Evolutionary conservation across 2,329 filamentous ascomycete species (phyloP).

Genomic region (Pleomassaria siparia): DNA sequence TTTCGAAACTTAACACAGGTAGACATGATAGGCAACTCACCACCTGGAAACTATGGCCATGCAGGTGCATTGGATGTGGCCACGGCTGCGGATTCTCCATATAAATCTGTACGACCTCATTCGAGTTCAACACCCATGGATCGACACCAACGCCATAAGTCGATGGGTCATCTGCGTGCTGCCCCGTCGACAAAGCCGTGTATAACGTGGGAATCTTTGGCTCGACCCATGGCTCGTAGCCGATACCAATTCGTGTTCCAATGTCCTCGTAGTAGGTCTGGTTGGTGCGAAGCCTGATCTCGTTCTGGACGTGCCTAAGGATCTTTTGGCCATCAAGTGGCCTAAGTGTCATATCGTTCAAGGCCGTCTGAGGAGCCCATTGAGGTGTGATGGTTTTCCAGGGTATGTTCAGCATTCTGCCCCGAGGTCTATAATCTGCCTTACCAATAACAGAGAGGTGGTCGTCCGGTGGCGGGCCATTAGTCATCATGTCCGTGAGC

Average conservation of each 20-base stretch:
- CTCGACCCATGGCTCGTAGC: constrained; percentile 68
- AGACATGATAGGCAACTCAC: neutral
- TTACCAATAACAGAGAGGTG: neutral
- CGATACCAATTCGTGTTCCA: constrained; percentile 50
- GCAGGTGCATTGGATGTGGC: constrained; percentile 48
- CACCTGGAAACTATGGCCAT: constrained; percentile 12
- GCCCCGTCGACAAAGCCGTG: constrained; percentile 63
- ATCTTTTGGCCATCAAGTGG: constrained; percentile 66
- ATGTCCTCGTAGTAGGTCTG: constrained; percentile 63
- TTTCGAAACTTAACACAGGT: constrained; percentile 10
- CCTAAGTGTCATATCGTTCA: constrained; percentile 71
- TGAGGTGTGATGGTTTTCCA: constrained; percentile 34
- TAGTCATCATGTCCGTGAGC: constrained; percentile 55
- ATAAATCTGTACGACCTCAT: constrained; percentile 41
- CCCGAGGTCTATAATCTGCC: neutral
- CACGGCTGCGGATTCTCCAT: constrained; percentile 39
- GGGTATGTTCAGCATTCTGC: constrained; percentile 56
- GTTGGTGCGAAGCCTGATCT: constrained; percentile 59
- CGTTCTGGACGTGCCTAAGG: constrained; percentile 61
- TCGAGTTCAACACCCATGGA: constrained; percentile 43
- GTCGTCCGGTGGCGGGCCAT: neutral
- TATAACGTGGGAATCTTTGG: constrained; percentile 79
- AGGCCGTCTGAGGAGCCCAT: constrained; percentile 57
- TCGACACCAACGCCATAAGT: constrained; percentile 54
- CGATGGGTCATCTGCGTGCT: constrained; percentile 52